These are phyloP conservation scores for Bothriochloa decipiens DNA, from an alignment of 176 grass and related monocot genomes.

Conservation along the genomic window DNA sequence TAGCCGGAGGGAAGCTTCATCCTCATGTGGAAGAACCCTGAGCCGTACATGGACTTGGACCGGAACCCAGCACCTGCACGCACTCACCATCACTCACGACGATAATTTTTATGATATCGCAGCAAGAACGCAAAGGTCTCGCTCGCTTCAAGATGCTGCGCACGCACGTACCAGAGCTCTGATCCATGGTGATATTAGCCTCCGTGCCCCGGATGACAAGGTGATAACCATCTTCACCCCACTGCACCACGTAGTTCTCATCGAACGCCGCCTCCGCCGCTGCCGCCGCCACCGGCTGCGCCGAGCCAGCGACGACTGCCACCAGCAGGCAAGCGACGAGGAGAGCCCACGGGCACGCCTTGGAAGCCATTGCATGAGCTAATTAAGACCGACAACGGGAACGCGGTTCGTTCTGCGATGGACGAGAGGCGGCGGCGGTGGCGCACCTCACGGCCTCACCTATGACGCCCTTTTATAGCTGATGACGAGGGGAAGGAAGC, in stretches of 20 bases:
- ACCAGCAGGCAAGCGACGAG: neutral
- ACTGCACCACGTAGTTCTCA: slow-evolving; percentile 56
- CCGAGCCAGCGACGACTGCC: neutral
- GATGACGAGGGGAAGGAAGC: too few species aligned
- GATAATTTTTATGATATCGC: neutral
- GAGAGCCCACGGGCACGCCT: neutral
- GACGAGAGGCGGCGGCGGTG: neutral
- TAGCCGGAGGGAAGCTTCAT: slow-evolving; percentile 65
- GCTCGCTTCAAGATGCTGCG: neutral
- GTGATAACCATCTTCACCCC: slow-evolving; percentile 55
- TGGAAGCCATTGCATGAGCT: slow-evolving; percentile 17
- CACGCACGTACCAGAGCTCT: slow-evolving; percentile 50
- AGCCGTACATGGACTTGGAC: slow-evolving; percentile 58
- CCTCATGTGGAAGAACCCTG: slow-evolving; percentile 72
- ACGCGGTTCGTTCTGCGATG: too few species aligned
- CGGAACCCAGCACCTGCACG: slow-evolving; percentile 62
- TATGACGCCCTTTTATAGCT: slow-evolving; percentile 13
- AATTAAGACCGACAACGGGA: neutral
- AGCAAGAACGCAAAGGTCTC: neutral
- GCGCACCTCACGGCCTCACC: neutral
- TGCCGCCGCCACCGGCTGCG: neutral
- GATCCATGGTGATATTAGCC: slow-evolving; percentile 68
- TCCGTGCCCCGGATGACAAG: slow-evolving; percentile 40
- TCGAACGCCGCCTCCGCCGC: slow-evolving; percentile 38
- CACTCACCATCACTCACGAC: neutral